These are phyloP conservation scores for Nadsonia starkeyi-henricii DNA, from an alignment of 1,139 yeast genomes.

Conservation along the genomic window DNA sequence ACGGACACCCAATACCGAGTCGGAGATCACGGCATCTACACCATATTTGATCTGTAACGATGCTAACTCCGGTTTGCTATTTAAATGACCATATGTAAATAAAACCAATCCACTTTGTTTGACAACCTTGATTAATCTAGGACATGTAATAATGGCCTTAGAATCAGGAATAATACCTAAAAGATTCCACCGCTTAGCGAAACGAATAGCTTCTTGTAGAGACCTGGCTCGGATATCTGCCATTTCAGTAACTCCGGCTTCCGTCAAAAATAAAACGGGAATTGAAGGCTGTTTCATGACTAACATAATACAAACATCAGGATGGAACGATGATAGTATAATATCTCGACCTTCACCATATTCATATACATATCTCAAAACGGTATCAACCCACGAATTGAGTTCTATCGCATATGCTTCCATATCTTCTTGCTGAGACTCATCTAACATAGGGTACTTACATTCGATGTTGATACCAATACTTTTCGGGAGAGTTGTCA, in stretches of 20 bases:
- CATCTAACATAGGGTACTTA: constrained; percentile 92
- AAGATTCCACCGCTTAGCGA: constrained; percentile 83
- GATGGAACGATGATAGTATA: constrained; percentile 87
- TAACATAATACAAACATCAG: constrained; percentile 75
- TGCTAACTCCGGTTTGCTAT: constrained; percentile 77
- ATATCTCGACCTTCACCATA: constrained; percentile 70
- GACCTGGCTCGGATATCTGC: constrained; percentile 84
- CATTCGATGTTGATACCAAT: constrained; percentile 94
- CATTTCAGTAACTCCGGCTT: constrained; percentile 70
- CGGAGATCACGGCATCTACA: constrained; percentile 95
- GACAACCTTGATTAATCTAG: constrained; percentile 76
- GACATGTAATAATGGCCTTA: constrained; percentile 69
- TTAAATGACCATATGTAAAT: constrained; percentile 78
- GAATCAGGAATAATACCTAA: constrained; percentile 91
- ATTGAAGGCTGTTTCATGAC: constrained; percentile 88
- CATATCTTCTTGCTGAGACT: constrained; percentile 79
- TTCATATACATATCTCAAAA: constrained; percentile 67
- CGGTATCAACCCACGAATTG: constrained; percentile 72
- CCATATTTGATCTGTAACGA: constrained; percentile 84
- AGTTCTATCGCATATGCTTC: constrained; percentile 75
- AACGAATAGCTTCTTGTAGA: constrained; percentile 80
- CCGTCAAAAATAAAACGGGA: constrained; percentile 67
- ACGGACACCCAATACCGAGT: constrained; percentile 83
- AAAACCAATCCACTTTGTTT: constrained; percentile 86
- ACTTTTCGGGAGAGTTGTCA: constrained; percentile 61